Evolutionary conservation across 1,284 basidiomycete genomes (phyloP).

Genomic region (Ceratorhiza oryzae-sativae): DNA sequence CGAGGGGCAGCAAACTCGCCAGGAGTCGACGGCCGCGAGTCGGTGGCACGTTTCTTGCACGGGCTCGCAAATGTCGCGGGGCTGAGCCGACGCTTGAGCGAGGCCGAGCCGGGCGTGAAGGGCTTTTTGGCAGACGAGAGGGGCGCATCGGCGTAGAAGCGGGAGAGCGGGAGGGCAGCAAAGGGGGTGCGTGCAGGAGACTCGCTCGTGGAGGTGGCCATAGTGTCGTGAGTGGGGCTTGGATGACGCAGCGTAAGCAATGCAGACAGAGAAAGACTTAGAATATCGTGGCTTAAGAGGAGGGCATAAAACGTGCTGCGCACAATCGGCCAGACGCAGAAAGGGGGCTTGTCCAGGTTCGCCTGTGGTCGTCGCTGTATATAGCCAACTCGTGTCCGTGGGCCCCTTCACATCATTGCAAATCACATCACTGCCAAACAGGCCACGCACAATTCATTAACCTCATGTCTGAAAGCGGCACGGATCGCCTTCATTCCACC

Average conservation of each 20-base stretch:
- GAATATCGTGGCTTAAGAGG: constrained; percentile 36
- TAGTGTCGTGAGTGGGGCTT: constrained; percentile 38
- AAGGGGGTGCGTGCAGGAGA: constrained; percentile 24
- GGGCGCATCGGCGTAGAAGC: constrained; percentile 25
- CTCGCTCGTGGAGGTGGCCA: constrained; percentile 23
- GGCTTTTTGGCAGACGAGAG: constrained; percentile 24
- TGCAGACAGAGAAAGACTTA: constrained; percentile 14
- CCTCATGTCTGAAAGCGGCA: constrained; percentile 11
- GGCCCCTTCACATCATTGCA: constrained; percentile 5
- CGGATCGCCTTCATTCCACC: not conserved
- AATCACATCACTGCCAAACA: constrained; percentile 7
- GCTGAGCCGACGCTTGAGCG: constrained; percentile 30
- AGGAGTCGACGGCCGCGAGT: constrained; percentile 22
- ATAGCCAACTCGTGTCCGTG: constrained; percentile 24
- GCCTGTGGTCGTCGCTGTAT: constrained; percentile 35
- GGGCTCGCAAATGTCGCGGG: constrained; percentile 27
- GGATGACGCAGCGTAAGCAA: constrained; percentile 11
- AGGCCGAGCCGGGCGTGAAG: constrained; percentile 31
- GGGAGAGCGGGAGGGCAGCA: constrained; percentile 29
- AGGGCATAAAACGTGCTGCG: constrained; percentile 35
- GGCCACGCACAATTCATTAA: constrained; percentile 26
- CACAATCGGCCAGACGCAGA: constrained; percentile 25
- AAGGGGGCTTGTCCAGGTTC: constrained; percentile 17
- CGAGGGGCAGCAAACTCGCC: constrained; percentile 35
- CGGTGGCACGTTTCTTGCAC: constrained; percentile 35